phyloP scores from a whole-genome alignment of 345 rosid genomes.

The Salix exigua region DNA sequence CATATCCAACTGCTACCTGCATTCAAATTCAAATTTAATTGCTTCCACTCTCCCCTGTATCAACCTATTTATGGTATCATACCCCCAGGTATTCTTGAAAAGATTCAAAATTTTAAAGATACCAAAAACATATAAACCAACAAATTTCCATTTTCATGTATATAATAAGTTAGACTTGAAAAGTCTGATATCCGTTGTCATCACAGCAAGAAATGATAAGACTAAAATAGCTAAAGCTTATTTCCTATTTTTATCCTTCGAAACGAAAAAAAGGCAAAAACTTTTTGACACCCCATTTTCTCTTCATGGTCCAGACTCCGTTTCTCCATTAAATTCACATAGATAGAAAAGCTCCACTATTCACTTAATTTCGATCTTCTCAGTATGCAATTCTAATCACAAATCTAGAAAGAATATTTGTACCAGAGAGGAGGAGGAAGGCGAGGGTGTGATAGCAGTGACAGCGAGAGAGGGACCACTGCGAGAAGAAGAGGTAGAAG shows the following conservation, averaged over 20 bases:
- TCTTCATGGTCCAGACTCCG: too few species aligned
- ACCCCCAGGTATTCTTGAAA: background rate
- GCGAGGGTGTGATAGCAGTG: slow-evolving; percentile 50
- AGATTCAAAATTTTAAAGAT: background rate
- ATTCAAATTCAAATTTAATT: slow-evolving; percentile 1
- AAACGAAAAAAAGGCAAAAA: background rate
- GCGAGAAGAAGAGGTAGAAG: slow-evolving; percentile 54
- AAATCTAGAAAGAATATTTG: background rate
- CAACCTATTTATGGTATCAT: background rate
- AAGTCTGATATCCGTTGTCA: too few species aligned
- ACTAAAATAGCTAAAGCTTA: too few species aligned
- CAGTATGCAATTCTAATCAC: background rate
- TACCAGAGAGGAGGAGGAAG: slow-evolving; percentile 62
- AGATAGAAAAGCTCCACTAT: too few species aligned
- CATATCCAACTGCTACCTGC: slow-evolving; percentile 56
- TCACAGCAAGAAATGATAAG: too few species aligned
- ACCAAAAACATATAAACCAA: too few species aligned
- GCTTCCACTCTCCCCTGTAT: background rate
- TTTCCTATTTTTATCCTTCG: background rate
- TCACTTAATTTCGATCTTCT: too few species aligned
- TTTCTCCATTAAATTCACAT: too few species aligned
- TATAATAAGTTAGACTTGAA: too few species aligned
- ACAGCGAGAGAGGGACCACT: slow-evolving; percentile 47
- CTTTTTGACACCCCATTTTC: too few species aligned
- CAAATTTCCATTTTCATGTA: background rate